Evolutionary conservation across 2,329 filamentous ascomycete species (phyloP), one percentile per base, ranked within the genome.

Genomic region (Ilyonectria sp.): DNA sequence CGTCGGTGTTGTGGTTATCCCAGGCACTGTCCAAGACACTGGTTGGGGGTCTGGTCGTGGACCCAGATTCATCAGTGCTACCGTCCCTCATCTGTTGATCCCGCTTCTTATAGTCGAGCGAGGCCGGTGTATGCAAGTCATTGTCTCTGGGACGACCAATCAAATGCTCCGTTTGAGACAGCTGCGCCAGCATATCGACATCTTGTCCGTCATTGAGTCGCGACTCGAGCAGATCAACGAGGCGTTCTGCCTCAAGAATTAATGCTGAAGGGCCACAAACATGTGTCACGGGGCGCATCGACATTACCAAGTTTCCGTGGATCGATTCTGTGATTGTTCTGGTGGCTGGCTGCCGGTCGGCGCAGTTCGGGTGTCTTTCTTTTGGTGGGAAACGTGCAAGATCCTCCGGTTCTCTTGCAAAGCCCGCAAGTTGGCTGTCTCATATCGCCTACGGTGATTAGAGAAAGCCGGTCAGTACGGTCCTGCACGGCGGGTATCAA

Each of bases 331-430:
- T 53, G 47, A 10, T 44, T 61, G 17, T 61, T 33, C 7, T 46
- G 17, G 23, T 44, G 26, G 15, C 37, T 33, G 26, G 49, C 23
- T 19, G 58, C 15, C 40, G 35, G 37, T 15, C 44, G 56, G 29
- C 55, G 55, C 40, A 61, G 40, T 33, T 44, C 37, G 15, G 58
- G 58, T 21, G 47, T 46, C 17, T 61, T 61, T 44, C 58, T 61
- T 29, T 61, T 61, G 49, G 58, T 61, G 21, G 58, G 47, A 46
- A 61, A 61, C 3, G 58, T 61, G 37, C 58, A 61, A 19, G 35
- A 61, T 10, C 58, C 58, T 9, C 58, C 58, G 9, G 33, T 61
- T 37, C 58, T 61, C 40, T 15, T 29, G 49, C 58, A 61, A 26
- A 61, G 58, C 37, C 58, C 58, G 23, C 58, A 61, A 4, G n/a